Base-by-base conservation (phyloP, 2,329 filamentous ascomycete genomes). In the Trichoderma sp. region DNA sequence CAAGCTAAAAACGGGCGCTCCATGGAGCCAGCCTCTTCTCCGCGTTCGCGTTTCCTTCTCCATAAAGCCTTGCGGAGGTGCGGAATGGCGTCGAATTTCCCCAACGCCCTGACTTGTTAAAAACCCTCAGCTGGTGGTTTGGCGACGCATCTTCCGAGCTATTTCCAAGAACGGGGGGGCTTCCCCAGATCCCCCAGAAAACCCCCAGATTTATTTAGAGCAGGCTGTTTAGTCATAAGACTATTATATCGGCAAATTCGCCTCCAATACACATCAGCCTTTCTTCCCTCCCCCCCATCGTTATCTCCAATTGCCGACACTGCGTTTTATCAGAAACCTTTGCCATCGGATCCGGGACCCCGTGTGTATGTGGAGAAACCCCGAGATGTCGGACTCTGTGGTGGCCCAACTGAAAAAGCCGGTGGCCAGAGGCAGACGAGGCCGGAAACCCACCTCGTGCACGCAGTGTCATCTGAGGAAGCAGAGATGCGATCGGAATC, bases 171-270 rank as follows among this genome's bases (percentile, higher is more conserved):
- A 60, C 29, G 9, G 58, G 22, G 60, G 34, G 34, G 17, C 32
- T 53, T 53, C 58, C 42, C 58, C 58, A 27, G 42, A 50, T 45
- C 19, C 45, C 60, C 60, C 22, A 53, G 39, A n/a, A 42, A 58
- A 42, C 17, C 56, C 56, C 35, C 42, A 48, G 17, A 34, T 48
- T 34, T 34, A 34, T 48, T 34, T 34, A 19, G 29, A n/a, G 12
- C 27, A 50, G 42, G 22, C 15, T 9, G 22, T 10, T n/a, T 39
- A 9, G 34, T 27, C 25, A 9, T 9, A 29, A 45, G 37, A 64
- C 60, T 64, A 27, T 29, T 53, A 64, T 64, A 53, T 64, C 60
- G 60, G 60, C 48, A 64, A 64, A 64, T 64, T 64, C 45, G 32
- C 32, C 22, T 29, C 13, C 15, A 52, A 27, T 3, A 32, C 9